phyloP scores from a whole-genome alignment of 78 protist species.

The Neovahlkampfia damariscottae region DNA sequence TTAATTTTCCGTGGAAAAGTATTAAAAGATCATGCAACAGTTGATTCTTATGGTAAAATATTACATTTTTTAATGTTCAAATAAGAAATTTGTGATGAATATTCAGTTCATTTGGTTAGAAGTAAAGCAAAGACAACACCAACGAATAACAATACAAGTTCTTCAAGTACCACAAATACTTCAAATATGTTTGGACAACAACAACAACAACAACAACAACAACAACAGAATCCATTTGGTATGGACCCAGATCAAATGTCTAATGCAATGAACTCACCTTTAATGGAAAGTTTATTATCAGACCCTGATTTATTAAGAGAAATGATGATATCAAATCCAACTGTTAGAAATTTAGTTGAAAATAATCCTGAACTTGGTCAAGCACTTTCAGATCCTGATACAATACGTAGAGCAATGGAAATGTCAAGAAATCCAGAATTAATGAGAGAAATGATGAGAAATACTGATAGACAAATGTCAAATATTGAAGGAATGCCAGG shows the following conservation, averaged over 20 bases:
- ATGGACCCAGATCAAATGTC: constrained; percentile 49
- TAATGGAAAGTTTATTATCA: constrained; percentile 40
- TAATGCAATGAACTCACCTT: constrained; percentile 49
- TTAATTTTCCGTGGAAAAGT: constrained; percentile 71
- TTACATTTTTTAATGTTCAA: too few relatives aligned
- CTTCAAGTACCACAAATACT: constrained; percentile 31
- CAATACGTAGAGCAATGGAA: constrained; percentile 55
- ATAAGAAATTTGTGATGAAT: constrained; percentile 46
- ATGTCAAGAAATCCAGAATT: constrained; percentile 71
- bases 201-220: background rate
- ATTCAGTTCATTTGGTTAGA: constrained; percentile 64
- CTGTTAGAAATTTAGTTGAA: constrained; percentile 57
- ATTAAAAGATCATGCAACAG: constrained; percentile 59
- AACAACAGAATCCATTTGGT: constrained; percentile 8
- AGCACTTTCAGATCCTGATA: constrained; percentile 55
- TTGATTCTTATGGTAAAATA: constrained; percentile 42
- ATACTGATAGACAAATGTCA: constrained; percentile 65
- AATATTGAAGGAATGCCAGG: constrained; percentile 72
- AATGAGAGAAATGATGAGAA: constrained; percentile 78
- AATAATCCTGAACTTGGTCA: constrained; percentile 75
- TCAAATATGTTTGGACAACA: background rate
- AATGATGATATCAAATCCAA: constrained; percentile 63
- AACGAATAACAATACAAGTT: background rate
- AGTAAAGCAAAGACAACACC: constrained; percentile 25
- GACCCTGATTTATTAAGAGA: constrained; percentile 59